These are phyloP conservation scores for Clarireedia paspali DNA, from an alignment of 2,329 filamentous ascomycete species.

Conservation along the genomic window DNA sequence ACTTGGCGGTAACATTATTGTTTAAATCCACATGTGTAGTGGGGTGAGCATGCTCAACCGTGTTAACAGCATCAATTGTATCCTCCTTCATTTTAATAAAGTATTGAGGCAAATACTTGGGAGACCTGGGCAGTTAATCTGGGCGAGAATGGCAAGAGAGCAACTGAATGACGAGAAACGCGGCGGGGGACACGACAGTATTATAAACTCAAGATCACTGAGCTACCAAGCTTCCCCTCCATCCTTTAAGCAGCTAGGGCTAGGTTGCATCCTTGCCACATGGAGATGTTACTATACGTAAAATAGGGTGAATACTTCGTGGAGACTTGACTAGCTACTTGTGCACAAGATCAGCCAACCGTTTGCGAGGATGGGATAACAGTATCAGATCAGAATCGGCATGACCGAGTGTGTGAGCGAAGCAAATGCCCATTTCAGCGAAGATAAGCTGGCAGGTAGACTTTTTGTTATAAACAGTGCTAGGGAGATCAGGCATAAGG, in stretches of 20 bases:
- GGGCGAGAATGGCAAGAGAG: not conserved
- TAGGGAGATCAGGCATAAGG: not conserved
- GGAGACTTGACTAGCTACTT: not conserved
- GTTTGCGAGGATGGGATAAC: not conserved
- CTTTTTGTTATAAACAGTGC: not conserved
- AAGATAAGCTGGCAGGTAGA: not conserved
- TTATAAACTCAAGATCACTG: not conserved
- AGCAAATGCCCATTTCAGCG: not conserved
- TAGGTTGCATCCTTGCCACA: conserved; percentile 1
- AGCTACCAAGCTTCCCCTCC: not conserved
- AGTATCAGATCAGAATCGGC: not conserved
- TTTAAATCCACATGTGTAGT: conserved; percentile 7
- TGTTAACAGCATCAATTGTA: not conserved
- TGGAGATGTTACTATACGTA: not conserved
- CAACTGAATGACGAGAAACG: not conserved
- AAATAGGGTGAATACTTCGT: not conserved
- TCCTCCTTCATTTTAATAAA: conserved; percentile 3
- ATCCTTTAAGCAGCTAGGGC: not conserved
- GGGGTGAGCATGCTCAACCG: conserved; percentile 7
- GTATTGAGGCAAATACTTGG: not conserved
- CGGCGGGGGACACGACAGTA: not conserved
- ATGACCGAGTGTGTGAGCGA: not conserved
- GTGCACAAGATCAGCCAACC: not conserved
- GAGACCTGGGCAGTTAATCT: not conserved
- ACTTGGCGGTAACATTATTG: conserved; percentile 8